phyloP scores from a whole-genome alignment of 495 filamentous ascomycete species.

The Usnea hakonensis region DNA sequence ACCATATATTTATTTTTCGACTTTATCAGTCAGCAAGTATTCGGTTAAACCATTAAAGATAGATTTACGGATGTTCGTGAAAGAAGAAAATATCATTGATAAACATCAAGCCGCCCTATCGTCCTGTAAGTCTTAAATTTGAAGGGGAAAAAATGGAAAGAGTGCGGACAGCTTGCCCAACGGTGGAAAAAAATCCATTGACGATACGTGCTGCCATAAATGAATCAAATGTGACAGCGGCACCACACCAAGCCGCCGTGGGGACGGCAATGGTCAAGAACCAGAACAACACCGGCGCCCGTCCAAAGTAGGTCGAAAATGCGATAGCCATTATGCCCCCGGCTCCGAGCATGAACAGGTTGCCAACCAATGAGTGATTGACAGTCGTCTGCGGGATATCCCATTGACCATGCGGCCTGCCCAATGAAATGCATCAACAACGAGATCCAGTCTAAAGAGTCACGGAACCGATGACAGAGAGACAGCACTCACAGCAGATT shows the following conservation, averaged over 20 bases:
- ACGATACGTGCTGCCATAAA: conserved; percentile 52
- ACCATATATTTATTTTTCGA: conserved; percentile 60
- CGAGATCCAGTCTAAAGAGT: too few species aligned
- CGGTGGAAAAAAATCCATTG: too few species aligned
- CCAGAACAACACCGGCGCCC: conserved; percentile 51
- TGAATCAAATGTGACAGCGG: conserved; percentile 42
- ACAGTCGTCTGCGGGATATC: conserved; percentile 38
- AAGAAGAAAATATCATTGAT: conserved; percentile 62
- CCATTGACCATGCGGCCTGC: conserved; percentile 20
- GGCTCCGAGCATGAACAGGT: conserved; percentile 51
- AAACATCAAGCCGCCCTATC: conserved; percentile 51
- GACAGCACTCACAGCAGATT: too few species aligned
- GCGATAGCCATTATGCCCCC: conserved; percentile 50
- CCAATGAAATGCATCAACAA: conserved; percentile 7
- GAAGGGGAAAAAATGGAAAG: too few species aligned
- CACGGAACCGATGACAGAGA: too few species aligned
- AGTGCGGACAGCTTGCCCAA: conserved; percentile 37
- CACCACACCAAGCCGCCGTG: conserved; percentile 48
- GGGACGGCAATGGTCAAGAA: conserved; percentile 41
- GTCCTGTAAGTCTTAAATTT: too few species aligned
- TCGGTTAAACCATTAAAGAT: background rate
- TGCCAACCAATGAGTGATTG: conserved; percentile 49
- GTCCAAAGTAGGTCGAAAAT: conserved; percentile 51
- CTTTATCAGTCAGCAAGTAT: conserved; percentile 15
- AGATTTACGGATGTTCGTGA: conserved; percentile 41